Evolutionary conservation across 1,139 yeast genomes (phyloP).

Genomic region (Candida neerlandica): DNA sequence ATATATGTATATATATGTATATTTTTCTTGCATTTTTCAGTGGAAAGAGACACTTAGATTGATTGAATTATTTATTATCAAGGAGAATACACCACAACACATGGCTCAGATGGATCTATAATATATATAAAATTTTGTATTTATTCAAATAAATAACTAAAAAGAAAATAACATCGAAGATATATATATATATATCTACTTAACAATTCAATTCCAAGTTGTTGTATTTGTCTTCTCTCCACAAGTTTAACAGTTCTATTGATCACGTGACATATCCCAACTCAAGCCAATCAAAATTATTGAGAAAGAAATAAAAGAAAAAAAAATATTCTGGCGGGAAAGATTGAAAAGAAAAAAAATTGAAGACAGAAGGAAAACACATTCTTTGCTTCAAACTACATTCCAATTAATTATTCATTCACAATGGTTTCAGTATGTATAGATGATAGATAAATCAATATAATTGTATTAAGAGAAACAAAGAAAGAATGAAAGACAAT

Average conservation of each 20-base stretch:
- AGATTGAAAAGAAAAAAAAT: not conserved
- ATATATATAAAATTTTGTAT: not conserved
- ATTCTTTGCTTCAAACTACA: not conserved
- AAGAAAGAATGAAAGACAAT: too few species aligned
- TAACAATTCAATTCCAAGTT: not conserved
- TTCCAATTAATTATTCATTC: slow-evolving; percentile 1
- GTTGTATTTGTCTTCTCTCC: not conserved
- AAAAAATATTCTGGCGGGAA: not conserved
- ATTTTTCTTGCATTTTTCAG: too few species aligned
- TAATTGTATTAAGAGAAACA: not conserved
- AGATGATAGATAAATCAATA: not conserved
- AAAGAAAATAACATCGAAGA: not conserved
- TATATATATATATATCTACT: too few species aligned
- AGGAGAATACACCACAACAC: too few species aligned
- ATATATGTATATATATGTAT: not conserved
- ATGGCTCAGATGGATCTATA: too few species aligned
- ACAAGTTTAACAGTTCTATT: too few species aligned
- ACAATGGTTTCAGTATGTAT: slow-evolving; percentile 31
- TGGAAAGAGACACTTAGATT: too few species aligned
- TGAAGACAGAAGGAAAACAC: not conserved
- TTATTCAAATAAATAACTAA: not conserved
- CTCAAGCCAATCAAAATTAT: slow-evolving; percentile 5
- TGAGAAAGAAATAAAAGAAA: slow-evolving; percentile 4
- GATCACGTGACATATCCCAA: slow-evolving; percentile 1
- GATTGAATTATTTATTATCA: too few species aligned